These are phyloP conservation scores for Luzula sylvatica DNA, from an alignment of 176 grass and related monocot species.

Conservation along the genomic window DNA sequence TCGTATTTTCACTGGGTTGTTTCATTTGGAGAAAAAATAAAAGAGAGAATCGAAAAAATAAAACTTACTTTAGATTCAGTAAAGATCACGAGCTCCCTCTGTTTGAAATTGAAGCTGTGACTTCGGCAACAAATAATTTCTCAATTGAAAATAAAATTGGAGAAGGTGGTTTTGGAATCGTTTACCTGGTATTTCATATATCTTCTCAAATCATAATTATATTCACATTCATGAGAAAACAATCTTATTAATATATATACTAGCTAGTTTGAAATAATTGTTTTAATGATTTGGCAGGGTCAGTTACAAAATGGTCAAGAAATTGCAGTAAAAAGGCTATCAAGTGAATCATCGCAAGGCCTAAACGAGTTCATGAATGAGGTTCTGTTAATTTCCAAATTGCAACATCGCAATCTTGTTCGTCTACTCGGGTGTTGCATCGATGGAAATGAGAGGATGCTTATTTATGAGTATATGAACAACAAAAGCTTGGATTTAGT, in stretches of 20 bases:
- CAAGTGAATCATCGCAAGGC: constrained; percentile 24
- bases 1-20: constrained; percentile 1
- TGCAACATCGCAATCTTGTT: constrained; percentile 64
- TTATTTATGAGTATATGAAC: constrained; percentile 50
- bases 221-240: no score
- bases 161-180: constrained; percentile 37
- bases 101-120: constrained; percentile 26
- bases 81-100: constrained; percentile 16
- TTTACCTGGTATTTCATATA: constrained; percentile 41
- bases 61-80: neutral
- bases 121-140: constrained; percentile 27
- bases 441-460: constrained; percentile 27
- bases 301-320: constrained; percentile 36
- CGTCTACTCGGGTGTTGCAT: constrained; percentile 52
- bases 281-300: constrained; percentile 10
- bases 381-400: constrained; percentile 42
- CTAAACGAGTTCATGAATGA: constrained; percentile 66
- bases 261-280: neutral
- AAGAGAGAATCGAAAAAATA: neutral
- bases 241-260: no score
- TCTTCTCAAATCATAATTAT: no score
- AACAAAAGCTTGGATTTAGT: constrained; percentile 60
- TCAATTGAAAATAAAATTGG: constrained; percentile 25
- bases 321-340: constrained; percentile 51
- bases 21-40: constrained; percentile 7